These are phyloP conservation scores for Raphidocelis subcapitata DNA, from an alignment of 139 green algal genomes.

Conservation along the genomic window DNA sequence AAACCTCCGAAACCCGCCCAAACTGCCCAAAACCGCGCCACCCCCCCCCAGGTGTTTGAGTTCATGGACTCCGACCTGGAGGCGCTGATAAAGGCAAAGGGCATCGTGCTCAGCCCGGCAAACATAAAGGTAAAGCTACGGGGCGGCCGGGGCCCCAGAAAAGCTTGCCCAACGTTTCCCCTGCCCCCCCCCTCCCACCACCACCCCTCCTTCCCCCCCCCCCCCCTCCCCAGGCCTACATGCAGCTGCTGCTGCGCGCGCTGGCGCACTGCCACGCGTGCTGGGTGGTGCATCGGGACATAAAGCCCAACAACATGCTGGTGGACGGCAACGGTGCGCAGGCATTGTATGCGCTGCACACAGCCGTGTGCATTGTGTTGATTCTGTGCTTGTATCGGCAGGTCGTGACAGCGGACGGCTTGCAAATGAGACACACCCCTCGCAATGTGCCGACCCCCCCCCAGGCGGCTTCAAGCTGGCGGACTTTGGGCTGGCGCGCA, in stretches of 20 bases:
- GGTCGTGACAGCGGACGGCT: no score
- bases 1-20: no score
- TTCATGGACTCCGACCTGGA: conserved; percentile 85
- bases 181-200: no score
- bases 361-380: no score
- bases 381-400: no score
- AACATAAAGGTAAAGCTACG: conserved; percentile 70
- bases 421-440: no score
- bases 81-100: conserved; percentile 77
- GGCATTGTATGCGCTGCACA: not conserved
- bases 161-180: no score
- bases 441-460: not conserved
- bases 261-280: conserved; percentile 69
- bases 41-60: conserved; percentile 84
- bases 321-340: conserved; percentile 46
- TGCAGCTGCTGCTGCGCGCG: conserved; percentile 69
- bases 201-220: not conserved
- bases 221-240: conserved; percentile 52
- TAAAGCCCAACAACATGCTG: conserved; percentile 95
- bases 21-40: no score
- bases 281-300: conserved; percentile 87
- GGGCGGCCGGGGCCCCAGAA: not conserved
- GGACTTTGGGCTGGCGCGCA: conserved; percentile 87
- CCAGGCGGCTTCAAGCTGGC: conserved; percentile 81
- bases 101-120: conserved; percentile 59